phyloP scores from a whole-genome alignment of 768 basidiomycete species.

The Leccinellum luteum region DNA sequence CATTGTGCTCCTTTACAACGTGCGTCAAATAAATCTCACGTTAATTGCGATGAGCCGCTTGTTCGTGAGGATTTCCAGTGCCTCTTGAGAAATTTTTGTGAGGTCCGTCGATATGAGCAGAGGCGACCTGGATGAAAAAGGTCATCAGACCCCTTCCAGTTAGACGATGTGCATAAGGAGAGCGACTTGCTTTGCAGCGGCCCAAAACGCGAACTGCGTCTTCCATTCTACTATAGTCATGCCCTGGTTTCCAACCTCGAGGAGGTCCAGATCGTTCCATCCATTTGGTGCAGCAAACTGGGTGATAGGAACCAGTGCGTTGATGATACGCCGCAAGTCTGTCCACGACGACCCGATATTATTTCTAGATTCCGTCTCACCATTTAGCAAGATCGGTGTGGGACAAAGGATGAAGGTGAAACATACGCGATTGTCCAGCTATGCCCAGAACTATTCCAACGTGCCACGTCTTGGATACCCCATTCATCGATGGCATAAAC shows the following conservation, averaged over 20 bases:
- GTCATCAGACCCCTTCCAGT: background rate
- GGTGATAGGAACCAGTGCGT: constrained; percentile 43
- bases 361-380: background rate
- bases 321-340: constrained; percentile 11
- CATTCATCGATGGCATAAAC: constrained; percentile 51
- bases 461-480: constrained; percentile 53
- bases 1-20: background rate
- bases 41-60: constrained; percentile 4
- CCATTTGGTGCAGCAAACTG: constrained; percentile 41
- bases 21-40: background rate
- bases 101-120: constrained; percentile 14
- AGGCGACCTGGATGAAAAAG: constrained; percentile 5
- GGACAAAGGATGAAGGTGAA: background rate
- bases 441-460: constrained; percentile 44
- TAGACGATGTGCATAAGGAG: too few species aligned
- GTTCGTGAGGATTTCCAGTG: constrained; percentile 7
- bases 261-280: constrained; percentile 53
- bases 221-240: constrained; percentile 28
- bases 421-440: constrained; percentile 50
- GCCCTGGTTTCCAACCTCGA: constrained; percentile 51
- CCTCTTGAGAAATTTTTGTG: background rate
- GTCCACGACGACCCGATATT: constrained; percentile 12
- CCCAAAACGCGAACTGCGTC: constrained; percentile 15
- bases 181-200: constrained; percentile 8
- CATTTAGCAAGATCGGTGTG: background rate